Conservation (phyloP, 192 early-diverging fungal species). For the Umbelopsis isabellina region DNA sequence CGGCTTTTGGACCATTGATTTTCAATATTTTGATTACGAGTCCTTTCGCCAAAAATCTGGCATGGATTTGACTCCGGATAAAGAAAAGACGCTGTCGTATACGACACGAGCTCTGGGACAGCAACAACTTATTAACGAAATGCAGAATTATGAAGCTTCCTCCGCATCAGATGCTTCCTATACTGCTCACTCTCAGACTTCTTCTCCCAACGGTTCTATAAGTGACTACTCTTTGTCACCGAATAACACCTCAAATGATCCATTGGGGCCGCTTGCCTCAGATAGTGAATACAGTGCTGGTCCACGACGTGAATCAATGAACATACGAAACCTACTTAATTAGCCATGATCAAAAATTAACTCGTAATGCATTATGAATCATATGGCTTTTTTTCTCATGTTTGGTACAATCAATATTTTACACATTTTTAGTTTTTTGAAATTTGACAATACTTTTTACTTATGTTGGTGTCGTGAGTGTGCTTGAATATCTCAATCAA, state of each 20-base stretch:
- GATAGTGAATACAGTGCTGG: not conserved
- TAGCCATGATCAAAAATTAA: not conserved
- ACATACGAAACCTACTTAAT: not conserved
- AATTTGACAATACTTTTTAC: no score
- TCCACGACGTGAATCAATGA: not conserved
- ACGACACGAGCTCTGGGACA: not conserved
- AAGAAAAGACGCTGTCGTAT: not conserved
- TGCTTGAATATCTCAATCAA: no score
- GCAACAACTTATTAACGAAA: not conserved
- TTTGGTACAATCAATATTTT: not conserved
- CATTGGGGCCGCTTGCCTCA: no score
- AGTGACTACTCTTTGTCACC: not conserved
- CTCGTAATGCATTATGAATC: not conserved
- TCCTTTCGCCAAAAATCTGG: constrained; percentile 10
- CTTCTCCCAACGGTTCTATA: not conserved
- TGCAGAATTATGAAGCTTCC: not conserved
- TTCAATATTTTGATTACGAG: constrained; percentile 14
- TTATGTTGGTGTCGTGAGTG: no score
- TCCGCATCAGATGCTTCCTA: not conserved
- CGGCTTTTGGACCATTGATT: constrained; percentile 64
- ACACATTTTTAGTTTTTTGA: no score
- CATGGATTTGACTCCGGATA: not conserved
- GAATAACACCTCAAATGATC: not conserved
- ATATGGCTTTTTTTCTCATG: not conserved
- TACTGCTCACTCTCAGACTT: not conserved